These are phyloP conservation scores for Cornus florida DNA, from an alignment of 148 eudicot genomes.

Conservation along the genomic window DNA sequence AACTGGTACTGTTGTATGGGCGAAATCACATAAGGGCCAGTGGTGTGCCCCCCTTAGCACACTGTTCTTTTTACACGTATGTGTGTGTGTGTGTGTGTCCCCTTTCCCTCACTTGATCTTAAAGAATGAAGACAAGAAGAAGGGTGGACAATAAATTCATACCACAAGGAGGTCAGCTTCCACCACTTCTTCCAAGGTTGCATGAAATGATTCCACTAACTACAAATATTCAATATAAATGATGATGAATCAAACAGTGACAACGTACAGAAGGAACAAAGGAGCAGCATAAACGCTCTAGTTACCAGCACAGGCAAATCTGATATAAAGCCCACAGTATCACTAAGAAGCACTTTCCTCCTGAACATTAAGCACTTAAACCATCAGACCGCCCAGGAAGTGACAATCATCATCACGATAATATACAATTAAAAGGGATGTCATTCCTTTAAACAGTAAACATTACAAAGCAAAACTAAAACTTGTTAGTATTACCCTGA, in stretches of 20 bases:
- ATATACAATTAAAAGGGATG: not conserved
- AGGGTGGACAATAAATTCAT: conserved; percentile 12
- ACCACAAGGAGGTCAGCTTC: conserved; percentile 99
- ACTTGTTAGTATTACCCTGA: conserved; percentile 62
- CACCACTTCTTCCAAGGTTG: conserved; percentile 95
- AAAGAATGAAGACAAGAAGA: not conserved
- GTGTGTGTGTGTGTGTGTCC: no score
- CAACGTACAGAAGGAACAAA: not conserved
- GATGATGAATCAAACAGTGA: not conserved
- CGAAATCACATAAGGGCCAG: no score
- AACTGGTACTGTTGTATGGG: not conserved
- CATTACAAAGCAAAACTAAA: not conserved
- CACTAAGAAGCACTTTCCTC: conserved; percentile 88
- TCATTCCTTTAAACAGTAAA: not conserved
- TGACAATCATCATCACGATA: not conserved
- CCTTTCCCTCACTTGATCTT: not conserved
- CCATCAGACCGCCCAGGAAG: conserved; percentile 14
- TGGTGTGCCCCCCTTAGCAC: no score
- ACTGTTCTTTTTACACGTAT: no score
- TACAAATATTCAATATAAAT: conserved; percentile 24
- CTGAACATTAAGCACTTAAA: conserved; percentile 34
- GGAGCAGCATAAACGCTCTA: conserved; percentile 6
- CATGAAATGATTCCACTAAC: conserved; percentile 96
- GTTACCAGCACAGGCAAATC: conserved; percentile 92
- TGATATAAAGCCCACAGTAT: conserved; percentile 96